Evolutionary conservation across 345 rosid species (phyloP), one percentile per base, ranked within the genome.

Genomic region (Pseudoturritis turrita): DNA sequence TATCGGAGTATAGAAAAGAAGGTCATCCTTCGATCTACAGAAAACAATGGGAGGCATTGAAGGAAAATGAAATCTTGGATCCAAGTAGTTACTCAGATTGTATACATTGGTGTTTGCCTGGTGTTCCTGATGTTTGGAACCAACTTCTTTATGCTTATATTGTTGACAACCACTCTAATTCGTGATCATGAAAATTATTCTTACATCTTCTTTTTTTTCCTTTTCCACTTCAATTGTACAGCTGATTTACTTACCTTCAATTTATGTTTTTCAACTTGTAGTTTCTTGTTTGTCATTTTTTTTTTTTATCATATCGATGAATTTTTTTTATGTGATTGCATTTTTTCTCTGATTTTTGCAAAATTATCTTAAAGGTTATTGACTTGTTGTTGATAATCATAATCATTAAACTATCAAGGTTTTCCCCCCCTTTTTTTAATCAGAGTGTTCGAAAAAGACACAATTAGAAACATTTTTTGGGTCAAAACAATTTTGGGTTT

Each of bases 91-190:
- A 86, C 45, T 84, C 98, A 10, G 97, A 93, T 74, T 93, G 98
- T 62, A 86, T 81, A 67, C 98, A 93, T 54, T 90, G 98, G 98
- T 89, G 91, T 66, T 90, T 93, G 22, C 98, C 98, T 25, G 98
- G 98, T 26, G 89, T 88, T 6, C 93, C 96, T 22, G 98, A 94
- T 78, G 91, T 87, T 7, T 94, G 98, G 98, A 94, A 94, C 58
- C 84, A 88, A 71, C 83, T 94, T 18, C 88, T 94, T 65, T 94
- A 83, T 68, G 83, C 95, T 18, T 79, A 81, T 35, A 81, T 90
- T 61, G 65, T 80, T 75, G 68, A 28, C 3, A 19, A 46, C 36
- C 53, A 37, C 39, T 68, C 74, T 62, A 69, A 18, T 26, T n/a
- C n/a, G n/a, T n/a, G n/a, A n/a, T n/a, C n/a, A n/a, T 69, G 26